Base-by-base conservation (phyloP, 179 eudicot species). In the Beta macrorhiza region DNA sequence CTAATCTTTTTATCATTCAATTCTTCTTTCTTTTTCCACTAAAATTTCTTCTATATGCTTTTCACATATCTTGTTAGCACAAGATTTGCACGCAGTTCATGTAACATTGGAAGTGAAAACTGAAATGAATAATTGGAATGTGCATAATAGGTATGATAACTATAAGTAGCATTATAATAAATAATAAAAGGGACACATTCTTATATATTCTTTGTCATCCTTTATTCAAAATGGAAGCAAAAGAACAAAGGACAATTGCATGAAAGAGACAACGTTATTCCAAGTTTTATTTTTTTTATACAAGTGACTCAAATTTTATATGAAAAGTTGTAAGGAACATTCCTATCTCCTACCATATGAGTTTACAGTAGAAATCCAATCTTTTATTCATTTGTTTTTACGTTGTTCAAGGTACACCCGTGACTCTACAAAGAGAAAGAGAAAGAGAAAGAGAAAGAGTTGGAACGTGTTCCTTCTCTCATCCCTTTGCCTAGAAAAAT, bases 351-450 rank as follows among this genome's bases (percentile, higher is more conserved):
- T 65, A 64, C 70, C 75, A 75, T 67, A 67, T 17, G 37, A 78
- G 20, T 32, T 65, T 20, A 76, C 42, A 75, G 69, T 76, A 42
- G 19, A 16, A 53, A 59, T 13, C 8, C 45, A 16, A 64, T 32
- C 49, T 59, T 78, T 45, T 10, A 32, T 78, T 78, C 6, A 70
- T 69, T 61, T 57, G 53, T 56, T 70, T 79, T 75, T 81, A 53
- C 83, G 49, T 63, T 67, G 78, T 84, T 75, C 87, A 79, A 86
- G 83, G 89, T 71, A 70, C 85, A 78, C 89, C 87, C 89, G 89
- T 86, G 89, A 86, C 87, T 79, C 80, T 69, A 85, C 80, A 78
- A 71, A 82, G 79, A 81, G 83, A 84, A 78, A 84, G 25, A 25
- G 25, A 84, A 78, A 84, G 25, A 25, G 25, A 25, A 25, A 25